A percentile compares a stretch with the other conserved stretches of the same genome.
Conservation (phyloP, 441 rosid genomes). For the Populus hybrid region DNA sequence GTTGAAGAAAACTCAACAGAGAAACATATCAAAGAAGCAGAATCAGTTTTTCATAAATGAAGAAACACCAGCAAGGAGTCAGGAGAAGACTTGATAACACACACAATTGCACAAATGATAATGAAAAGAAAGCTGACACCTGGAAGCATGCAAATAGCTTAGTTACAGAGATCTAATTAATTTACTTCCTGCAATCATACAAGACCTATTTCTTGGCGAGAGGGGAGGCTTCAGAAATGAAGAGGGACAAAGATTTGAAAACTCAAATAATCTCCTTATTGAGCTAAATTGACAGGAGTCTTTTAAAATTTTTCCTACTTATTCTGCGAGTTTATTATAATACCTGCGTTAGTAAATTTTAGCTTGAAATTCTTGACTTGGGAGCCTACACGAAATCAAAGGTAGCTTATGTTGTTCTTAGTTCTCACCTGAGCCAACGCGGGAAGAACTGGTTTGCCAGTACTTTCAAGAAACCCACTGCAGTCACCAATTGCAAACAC, state of each 20-base stretch:
- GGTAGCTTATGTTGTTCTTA: background rate
- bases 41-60: background rate
- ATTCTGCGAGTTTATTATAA: background rate
- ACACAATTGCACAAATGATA: background rate
- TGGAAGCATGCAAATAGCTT: background rate
- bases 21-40: background rate
- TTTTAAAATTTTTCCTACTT: background rate
- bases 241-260: background rate
- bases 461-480: slow-evolving; percentile 79
- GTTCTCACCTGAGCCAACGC: slow-evolving; percentile 78
- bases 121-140: background rate
- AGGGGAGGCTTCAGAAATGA: background rate
- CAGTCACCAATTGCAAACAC: slow-evolving; percentile 86
- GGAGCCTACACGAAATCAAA: background rate
- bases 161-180: background rate
- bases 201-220: background rate
- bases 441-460: slow-evolving; percentile 80
- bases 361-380: too few species aligned
- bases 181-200: background rate
- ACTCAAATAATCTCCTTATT: background rate
- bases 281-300: background rate
- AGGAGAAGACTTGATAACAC: background rate
- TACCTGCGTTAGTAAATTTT: background rate
- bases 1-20: slow-evolving; percentile 11
- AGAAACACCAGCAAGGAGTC: background rate